Evolutionary conservation across 805 yeast species (phyloP).

Genomic region (Metschnikowia cerradonensis): DNA sequence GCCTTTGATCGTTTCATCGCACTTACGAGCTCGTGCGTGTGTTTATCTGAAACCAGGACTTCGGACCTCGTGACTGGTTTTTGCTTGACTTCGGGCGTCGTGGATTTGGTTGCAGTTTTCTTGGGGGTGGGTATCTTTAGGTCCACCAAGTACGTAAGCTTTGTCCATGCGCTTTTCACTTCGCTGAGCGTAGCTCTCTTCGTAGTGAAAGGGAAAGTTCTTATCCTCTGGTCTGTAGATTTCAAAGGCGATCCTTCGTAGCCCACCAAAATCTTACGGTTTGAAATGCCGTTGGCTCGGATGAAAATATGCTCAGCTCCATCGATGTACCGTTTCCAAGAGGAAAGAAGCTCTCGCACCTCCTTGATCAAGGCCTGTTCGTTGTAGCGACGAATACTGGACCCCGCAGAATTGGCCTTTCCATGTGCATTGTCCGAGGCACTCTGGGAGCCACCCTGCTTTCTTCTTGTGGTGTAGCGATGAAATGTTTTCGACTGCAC

Average conservation of each 20-base stretch:
- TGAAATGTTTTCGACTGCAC: conserved; percentile 83
- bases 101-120: conserved; percentile 14
- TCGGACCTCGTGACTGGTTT: conserved; percentile 5
- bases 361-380: conserved; percentile 81
- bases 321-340: conserved; percentile 61
- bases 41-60: conserved; percentile 34
- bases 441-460: conserved; percentile 96
- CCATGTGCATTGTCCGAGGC: conserved; percentile 91
- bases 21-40: conserved; percentile 54
- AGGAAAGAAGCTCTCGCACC: conserved; percentile 59
- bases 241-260: conserved; percentile 55
- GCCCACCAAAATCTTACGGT: conserved; percentile 61
- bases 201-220: conserved; percentile 83
- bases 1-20: conserved; percentile 71
- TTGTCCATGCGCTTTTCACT: conserved; percentile 79
- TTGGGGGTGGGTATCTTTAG: conserved; percentile 49
- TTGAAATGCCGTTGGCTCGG: conserved; percentile 73
- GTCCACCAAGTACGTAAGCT: conserved; percentile 57
- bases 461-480: conserved; percentile 91
- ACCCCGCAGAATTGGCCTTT: conserved; percentile 95
- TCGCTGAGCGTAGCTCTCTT: conserved; percentile 80
- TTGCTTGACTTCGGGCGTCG: conserved; percentile 17
- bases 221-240: conserved; percentile 57
- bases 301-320: conserved; percentile 69
- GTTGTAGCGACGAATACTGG: conserved; percentile 81